Percentiles rank a stretch among this genome's conserved stretches.
Evolutionary conservation across 2,329 filamentous ascomycete genomes (phyloP).

Genomic region (Ceratocystiopsis brevicomis): DNA sequence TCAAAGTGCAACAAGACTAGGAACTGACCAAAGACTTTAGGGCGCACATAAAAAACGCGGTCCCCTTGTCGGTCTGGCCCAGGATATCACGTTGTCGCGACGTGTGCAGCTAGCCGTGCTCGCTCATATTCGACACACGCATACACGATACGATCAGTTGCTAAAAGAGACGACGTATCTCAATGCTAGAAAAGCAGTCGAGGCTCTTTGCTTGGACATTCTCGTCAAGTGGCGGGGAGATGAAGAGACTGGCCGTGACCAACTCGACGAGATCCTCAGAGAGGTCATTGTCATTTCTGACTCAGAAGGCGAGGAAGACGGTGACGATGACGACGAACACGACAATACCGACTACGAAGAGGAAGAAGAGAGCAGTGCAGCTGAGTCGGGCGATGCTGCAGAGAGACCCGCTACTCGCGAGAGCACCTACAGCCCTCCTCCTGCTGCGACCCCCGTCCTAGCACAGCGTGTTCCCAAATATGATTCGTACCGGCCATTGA

Average conservation of each 20-base stretch:
- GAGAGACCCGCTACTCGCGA: no score
- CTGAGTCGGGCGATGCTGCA: no score
- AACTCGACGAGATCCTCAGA: constrained; percentile 46
- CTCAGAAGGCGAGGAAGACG: constrained; percentile 28
- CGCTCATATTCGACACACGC: constrained; percentile 47
- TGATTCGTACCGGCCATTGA: no score
- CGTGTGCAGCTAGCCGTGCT: constrained; percentile 46
- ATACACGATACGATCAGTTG: constrained; percentile 45
- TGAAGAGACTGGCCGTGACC: constrained; percentile 48
- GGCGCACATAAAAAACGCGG: constrained; percentile 25
- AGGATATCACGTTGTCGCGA: constrained; percentile 36
- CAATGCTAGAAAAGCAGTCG: constrained; percentile 41
- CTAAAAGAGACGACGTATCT: constrained; percentile 38
- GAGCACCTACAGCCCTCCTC: no score
- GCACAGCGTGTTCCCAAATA: no score
- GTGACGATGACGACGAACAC: constrained; percentile 19
- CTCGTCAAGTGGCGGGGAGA: constrained; percentile 56
- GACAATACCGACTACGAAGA: constrained; percentile 5
- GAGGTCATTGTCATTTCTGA: constrained; percentile 51
- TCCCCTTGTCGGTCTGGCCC: constrained; percentile 37
- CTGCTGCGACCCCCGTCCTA: no score
- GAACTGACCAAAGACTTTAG: no score
- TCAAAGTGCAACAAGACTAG: no score
- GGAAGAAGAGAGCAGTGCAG: background rate
- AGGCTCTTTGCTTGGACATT: constrained; percentile 40